Percentiles rank a stretch among this genome's conserved stretches.
Conservation (phyloP, 2,329 filamentous ascomycete genomes). For the Graphilbum fragrans region DNA sequence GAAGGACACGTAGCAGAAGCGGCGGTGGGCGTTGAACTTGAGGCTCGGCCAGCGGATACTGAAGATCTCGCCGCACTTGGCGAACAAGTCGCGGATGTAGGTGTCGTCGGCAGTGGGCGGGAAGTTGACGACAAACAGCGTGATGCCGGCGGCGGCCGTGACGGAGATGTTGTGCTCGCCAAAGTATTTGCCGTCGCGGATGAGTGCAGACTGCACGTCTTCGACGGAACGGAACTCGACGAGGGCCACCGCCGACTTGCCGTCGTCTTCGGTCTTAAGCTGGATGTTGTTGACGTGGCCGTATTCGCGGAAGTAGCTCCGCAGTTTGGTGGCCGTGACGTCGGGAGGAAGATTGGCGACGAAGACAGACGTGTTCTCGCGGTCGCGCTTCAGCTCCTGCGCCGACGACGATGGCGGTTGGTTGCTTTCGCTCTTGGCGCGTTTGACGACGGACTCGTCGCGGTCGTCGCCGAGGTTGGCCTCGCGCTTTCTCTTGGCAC, state of each 20-base stretch:
- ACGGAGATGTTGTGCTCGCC: conserved; percentile 64
- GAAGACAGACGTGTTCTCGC: conserved; percentile 79
- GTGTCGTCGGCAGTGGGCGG: conserved; percentile 62
- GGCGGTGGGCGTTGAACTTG: conserved; percentile 74
- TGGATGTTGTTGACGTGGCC: conserved; percentile 72
- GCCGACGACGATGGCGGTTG: conserved; percentile 7
- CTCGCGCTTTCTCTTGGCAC: conserved; percentile 65
- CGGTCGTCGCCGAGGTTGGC: conserved; percentile 32
- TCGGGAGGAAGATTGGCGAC: conserved; percentile 64
- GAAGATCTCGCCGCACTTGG: conserved; percentile 67
- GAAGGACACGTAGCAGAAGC: conserved; percentile 96
- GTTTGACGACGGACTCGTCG: conserved; percentile 50
- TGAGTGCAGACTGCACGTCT: conserved; percentile 69
- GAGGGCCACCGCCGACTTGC: conserved; percentile 54
- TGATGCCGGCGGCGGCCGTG: conserved; percentile 62
- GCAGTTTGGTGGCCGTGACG: conserved; percentile 58
- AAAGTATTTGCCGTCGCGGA: conserved; percentile 70
- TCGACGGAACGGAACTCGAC: conserved; percentile 77
- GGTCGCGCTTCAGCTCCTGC: conserved; percentile 57
- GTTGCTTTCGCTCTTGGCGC: conserved; percentile 37
- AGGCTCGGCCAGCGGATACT: conserved; percentile 84
- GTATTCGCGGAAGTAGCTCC: conserved; percentile 86
- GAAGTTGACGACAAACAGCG: conserved; percentile 85
- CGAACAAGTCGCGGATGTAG: conserved; percentile 57
- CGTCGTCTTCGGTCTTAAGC: conserved; percentile 48